Evolutionary conservation across 2,329 filamentous ascomycete genomes (phyloP).

Genomic region (Aureobasidium mangrovei): DNA sequence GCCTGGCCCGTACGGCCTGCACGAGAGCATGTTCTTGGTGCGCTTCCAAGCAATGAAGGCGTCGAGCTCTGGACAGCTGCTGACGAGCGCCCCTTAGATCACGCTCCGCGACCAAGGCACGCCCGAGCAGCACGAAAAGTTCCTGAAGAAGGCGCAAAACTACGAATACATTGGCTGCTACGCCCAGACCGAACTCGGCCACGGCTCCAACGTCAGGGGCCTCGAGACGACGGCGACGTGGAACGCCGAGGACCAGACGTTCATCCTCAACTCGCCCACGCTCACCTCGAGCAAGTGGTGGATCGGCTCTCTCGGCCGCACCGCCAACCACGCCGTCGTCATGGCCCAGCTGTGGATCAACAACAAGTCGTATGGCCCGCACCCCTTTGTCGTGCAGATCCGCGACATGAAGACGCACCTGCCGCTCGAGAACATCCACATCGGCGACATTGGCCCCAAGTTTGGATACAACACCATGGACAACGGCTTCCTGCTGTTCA

Average conservation of each 20-base stretch:
- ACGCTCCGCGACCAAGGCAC: slow-evolving; percentile 64
- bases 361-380: slow-evolving; percentile 62
- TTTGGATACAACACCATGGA: slow-evolving; percentile 76
- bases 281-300: slow-evolving; percentile 76
- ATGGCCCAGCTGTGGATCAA: slow-evolving; percentile 67
- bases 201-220: slow-evolving; percentile 67
- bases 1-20: slow-evolving; percentile 64
- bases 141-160: slow-evolving; percentile 57
- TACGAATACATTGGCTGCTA: slow-evolving; percentile 73
- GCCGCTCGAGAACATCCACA: slow-evolving; percentile 59
- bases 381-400: slow-evolving; percentile 71
- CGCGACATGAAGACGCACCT: slow-evolving; percentile 61
- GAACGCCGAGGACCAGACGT: slow-evolving; percentile 65
- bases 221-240: slow-evolving; percentile 66
- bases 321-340: slow-evolving; percentile 68
- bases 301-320: slow-evolving; percentile 69
- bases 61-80: background rate
- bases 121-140: slow-evolving; percentile 63
- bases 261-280: slow-evolving; percentile 63
- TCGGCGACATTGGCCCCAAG: slow-evolving; percentile 75
- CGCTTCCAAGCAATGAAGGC: slow-evolving; percentile 15
- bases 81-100: slow-evolving; percentile 33
- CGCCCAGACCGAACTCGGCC: slow-evolving; percentile 71
- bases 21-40: slow-evolving; percentile 62
- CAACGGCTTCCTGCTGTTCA: slow-evolving; percentile 71